Evolutionary conservation across 495 filamentous ascomycete species (phyloP).

Genomic region (Aspergillus affinis): DNA sequence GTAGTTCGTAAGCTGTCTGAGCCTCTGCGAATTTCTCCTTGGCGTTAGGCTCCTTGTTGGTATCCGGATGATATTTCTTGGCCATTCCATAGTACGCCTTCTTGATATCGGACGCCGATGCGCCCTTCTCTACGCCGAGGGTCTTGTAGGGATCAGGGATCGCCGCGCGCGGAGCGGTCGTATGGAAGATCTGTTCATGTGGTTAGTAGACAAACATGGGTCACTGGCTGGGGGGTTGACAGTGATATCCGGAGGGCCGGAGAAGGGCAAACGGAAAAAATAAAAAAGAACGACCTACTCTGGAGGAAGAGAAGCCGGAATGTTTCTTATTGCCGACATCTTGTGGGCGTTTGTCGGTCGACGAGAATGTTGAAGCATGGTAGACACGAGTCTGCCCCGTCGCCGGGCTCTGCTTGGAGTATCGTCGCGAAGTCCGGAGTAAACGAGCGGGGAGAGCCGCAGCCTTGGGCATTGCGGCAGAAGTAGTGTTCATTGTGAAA

Average conservation of each 20-base stretch:
- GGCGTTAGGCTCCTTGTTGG: conserved; percentile 87
- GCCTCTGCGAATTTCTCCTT: conserved; percentile 94
- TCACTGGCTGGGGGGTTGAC: neutral
- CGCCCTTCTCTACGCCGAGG: conserved; percentile 78
- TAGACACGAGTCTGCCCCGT: conserved; percentile 27
- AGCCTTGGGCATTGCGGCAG: conserved; percentile 46
- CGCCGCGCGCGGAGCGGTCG: conserved; percentile 59
- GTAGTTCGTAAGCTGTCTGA: conserved; percentile 86
- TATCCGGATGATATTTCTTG: conserved; percentile 98
- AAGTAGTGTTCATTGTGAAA: conserved; percentile 39
- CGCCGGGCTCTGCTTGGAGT: conserved; percentile 32
- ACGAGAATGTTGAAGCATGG: conserved; percentile 26
- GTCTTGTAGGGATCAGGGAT: conserved; percentile 80
- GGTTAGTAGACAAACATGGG: neutral
- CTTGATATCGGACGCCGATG: conserved; percentile 87
- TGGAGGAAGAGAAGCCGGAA: conserved; percentile 16
- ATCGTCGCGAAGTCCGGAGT: conserved; percentile 41
- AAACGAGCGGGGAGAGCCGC: conserved; percentile 46
- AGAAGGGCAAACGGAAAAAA: neutral
- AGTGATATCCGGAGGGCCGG: conserved; percentile 11
- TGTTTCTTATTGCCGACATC: conserved; percentile 18
- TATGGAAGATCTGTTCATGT: conserved; percentile 67
- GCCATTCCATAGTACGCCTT: conserved; percentile 97
- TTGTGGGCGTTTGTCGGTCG: conserved; percentile 26
- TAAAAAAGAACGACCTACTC: conserved; percentile 29